A percentile compares a stretch with the other conserved stretches of the same genome.
phyloP scores from a whole-genome alignment of 495 filamentous ascomycete genomes.

The Thermochaetoides thermophila region DNA sequence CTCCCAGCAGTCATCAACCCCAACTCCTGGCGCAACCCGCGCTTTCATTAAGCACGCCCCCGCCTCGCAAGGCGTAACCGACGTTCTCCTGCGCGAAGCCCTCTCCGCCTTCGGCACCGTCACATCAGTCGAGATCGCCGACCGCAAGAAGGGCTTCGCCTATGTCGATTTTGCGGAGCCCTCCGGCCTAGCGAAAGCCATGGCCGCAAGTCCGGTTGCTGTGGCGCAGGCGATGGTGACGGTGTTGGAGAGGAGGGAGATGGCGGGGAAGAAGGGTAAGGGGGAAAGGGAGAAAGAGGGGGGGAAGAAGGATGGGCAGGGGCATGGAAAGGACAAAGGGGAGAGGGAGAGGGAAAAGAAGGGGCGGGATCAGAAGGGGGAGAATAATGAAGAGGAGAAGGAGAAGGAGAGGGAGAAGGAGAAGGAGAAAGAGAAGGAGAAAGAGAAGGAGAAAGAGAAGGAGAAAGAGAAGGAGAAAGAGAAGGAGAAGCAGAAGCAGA shows the following conservation, averaged over 20 bases:
- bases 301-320: slow-evolving; percentile 6
- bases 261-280: slow-evolving; percentile 17
- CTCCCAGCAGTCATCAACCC: slow-evolving; percentile 11
- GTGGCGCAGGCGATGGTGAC: slow-evolving; percentile 77
- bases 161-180: slow-evolving; percentile 72
- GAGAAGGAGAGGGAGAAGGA: slow-evolving; percentile 9
- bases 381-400: slow-evolving; percentile 3
- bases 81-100: slow-evolving; percentile 54
- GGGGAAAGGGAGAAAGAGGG: slow-evolving; percentile 7
- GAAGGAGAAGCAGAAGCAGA: neutral
- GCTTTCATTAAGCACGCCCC: slow-evolving; percentile 94
- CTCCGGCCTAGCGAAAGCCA: slow-evolving; percentile 56
- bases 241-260: slow-evolving; percentile 66
- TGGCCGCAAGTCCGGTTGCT: slow-evolving; percentile 62
- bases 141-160: slow-evolving; percentile 83
- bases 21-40: slow-evolving; percentile 47
- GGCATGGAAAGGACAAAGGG: slow-evolving; percentile 4
- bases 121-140: slow-evolving; percentile 69
- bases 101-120: slow-evolving; percentile 57
- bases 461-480: slow-evolving; percentile 9
- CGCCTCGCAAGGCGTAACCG: slow-evolving; percentile 79
- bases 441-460: neutral
- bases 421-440: slow-evolving; percentile 1
- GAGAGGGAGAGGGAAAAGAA: slow-evolving; percentile 6
- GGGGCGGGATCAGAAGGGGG: slow-evolving; percentile 11